Evolutionary conservation across 1,139 yeast species (phyloP), one percentile per base, ranked within the genome.

Genomic region (Barnettozyma hawaiiensis): DNA sequence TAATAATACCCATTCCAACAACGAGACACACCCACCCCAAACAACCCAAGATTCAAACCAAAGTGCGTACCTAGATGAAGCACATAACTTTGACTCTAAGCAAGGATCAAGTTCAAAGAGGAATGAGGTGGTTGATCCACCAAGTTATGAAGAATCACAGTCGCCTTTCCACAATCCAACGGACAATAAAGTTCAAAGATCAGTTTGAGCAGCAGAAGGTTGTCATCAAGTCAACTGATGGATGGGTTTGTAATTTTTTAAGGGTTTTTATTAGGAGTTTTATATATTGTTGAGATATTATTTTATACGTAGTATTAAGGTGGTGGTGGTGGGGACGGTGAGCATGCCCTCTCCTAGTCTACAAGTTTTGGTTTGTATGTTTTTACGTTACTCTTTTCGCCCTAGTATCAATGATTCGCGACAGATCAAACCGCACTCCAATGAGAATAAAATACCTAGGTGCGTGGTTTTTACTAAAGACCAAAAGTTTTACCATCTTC

Each of bases 171-270:
- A 22, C 10, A 18, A 31, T 15, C 37, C 49, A 14, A 48, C 48
- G 10, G 50, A 47, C 21, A 47, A 49, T 35, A 49, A 48, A 20
- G 44, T 49, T 11, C 53, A 49, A 22, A 37, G 27, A 28, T 37
- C 24, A 6, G 27, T n/a, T 31, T 31, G 24, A 32, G 5, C 24
- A 12, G 7, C 23, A 21, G 23, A 23, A 4, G 11, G 7, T 10
- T 23, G 16, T 26, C 9, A 9, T 7, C 29, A 26, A 14, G 7
- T 26, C 29, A 11, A 14, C 29, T 5, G 6, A 7, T n/a, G 7
- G 6, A 7, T n/a, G 29, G 29, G 16, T 26, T 11, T 26, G 2
- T 24, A n/a, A 24, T 26, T 2, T 26, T 26, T n/a, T 2, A n/a
- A 6, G n/a, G 10, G 29, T n/a, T n/a, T n/a, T 26, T 26, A 24